Evolutionary conservation across 2,329 filamentous ascomycete genomes (phyloP).

Genomic region (Aspergillaceae sp.): DNA sequence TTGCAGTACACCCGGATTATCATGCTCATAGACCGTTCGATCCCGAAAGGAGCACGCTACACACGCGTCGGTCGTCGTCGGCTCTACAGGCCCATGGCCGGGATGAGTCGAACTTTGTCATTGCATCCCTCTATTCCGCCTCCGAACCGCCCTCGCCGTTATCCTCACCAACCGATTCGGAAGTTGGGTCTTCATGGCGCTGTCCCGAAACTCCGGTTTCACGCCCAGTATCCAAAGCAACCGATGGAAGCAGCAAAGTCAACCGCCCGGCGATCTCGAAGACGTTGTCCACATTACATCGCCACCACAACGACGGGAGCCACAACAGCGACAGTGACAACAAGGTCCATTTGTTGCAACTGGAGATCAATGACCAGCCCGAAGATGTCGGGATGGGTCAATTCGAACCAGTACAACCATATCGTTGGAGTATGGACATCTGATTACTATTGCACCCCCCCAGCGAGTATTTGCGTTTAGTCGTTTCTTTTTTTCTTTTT

Average conservation of each 20-base stretch:
- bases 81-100: slow-evolving; percentile 10
- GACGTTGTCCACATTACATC: slow-evolving; percentile 23
- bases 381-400: slow-evolving; percentile 23
- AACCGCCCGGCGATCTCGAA: slow-evolving; percentile 24
- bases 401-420: slow-evolving; percentile 28
- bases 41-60: slow-evolving; percentile 1
- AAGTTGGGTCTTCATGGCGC: slow-evolving; percentile 22
- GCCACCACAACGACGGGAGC: slow-evolving; percentile 22
- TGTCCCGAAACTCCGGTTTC: slow-evolving; percentile 29
- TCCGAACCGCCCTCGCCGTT: slow-evolving; percentile 4
- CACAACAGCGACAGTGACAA: slow-evolving; percentile 10
- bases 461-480: neutral
- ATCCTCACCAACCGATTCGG: slow-evolving; percentile 25
- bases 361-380: slow-evolving; percentile 28
- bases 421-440: slow-evolving; percentile 39
- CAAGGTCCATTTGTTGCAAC: slow-evolving; percentile 26
- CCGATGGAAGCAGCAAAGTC: slow-evolving; percentile 21
- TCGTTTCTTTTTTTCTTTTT: neutral
- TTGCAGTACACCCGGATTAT: slow-evolving; percentile 2
- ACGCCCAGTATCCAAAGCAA: slow-evolving; percentile 29
- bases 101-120: slow-evolving; percentile 15
- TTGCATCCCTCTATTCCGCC: slow-evolving; percentile 3
- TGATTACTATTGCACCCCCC: slow-evolving; percentile 11
- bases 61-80: slow-evolving; percentile 13
- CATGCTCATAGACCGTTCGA: slow-evolving; percentile 1